Evolutionary conservation across 2,329 filamentous ascomycete species (phyloP).

Genomic region (Cercospora sp.): DNA sequence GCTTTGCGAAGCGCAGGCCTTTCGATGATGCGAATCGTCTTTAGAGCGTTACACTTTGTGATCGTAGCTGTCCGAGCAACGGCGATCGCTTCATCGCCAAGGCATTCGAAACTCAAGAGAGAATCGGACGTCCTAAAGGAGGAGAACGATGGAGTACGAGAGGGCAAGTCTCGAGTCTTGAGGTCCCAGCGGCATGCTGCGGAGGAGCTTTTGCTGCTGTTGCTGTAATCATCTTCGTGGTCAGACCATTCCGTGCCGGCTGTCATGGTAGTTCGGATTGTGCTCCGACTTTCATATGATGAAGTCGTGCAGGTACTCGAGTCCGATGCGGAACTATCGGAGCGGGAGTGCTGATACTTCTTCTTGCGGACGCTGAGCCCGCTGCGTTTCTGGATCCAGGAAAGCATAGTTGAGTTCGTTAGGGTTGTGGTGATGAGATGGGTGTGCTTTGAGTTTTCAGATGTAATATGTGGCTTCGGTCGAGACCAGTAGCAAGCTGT

Average conservation of each 20-base stretch:
- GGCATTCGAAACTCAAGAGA: slow-evolving; percentile 8
- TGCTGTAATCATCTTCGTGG: background rate
- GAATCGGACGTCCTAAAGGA: slow-evolving; percentile 11
- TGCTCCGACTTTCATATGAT: slow-evolving; percentile 10
- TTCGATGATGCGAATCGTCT: slow-evolving; percentile 4
- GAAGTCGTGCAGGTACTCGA: slow-evolving; percentile 13
- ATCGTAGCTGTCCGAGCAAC: slow-evolving; percentile 8
- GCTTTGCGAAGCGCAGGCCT: background rate
- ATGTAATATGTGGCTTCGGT: background rate
- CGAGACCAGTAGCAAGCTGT: slow-evolving; percentile 9
- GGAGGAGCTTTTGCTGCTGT: background rate
- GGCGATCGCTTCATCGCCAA: slow-evolving; percentile 9
- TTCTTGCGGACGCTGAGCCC: slow-evolving; percentile 11
- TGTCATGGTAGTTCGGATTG: background rate
- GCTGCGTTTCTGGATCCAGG: slow-evolving; percentile 13
- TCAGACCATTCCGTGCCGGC: background rate
- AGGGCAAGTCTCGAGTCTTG: background rate
- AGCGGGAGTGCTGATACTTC: slow-evolving; percentile 6
- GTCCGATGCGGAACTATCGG: slow-evolving; percentile 7
- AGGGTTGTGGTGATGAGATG: background rate
- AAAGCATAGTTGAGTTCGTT: background rate
- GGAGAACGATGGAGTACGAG: slow-evolving; percentile 1
- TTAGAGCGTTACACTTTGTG: slow-evolving; percentile 7
- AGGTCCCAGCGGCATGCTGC: background rate
- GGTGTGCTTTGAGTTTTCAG: background rate